Conservation (phyloP, 2,329 filamentous ascomycete genomes). For the Trematosphaeria pertusa region DNA sequence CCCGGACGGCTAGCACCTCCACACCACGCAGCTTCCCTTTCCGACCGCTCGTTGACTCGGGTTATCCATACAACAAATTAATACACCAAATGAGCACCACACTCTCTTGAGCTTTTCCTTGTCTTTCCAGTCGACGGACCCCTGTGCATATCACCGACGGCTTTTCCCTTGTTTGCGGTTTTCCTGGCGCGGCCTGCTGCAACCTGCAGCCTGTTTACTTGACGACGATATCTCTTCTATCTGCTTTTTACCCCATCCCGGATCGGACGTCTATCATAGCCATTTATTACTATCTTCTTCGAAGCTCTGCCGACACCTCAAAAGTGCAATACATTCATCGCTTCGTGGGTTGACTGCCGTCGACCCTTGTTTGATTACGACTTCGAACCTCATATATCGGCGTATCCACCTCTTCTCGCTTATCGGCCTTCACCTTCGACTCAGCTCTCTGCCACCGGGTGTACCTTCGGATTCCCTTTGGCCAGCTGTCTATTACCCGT, state of each 20-base stretch:
- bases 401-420: slow-evolving; percentile 29
- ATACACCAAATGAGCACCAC: slow-evolving; percentile 53
- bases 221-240: slow-evolving; percentile 34
- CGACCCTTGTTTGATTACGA: slow-evolving; percentile 45
- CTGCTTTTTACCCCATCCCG: slow-evolving; percentile 23
- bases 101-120: slow-evolving; percentile 53
- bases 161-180: slow-evolving; percentile 36
- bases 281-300: slow-evolving; percentile 46
- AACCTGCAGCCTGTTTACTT: slow-evolving; percentile 35
- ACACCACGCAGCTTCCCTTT: slow-evolving; percentile 29
- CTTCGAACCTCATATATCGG: slow-evolving; percentile 29
- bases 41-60: slow-evolving; percentile 49
- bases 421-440: slow-evolving; percentile 24
- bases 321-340: slow-evolving; percentile 50
- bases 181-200: slow-evolving; percentile 34
- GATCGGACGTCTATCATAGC: slow-evolving; percentile 32
- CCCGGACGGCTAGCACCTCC: slow-evolving; percentile 37
- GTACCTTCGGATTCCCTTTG: slow-evolving; percentile 46
- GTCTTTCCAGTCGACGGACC: slow-evolving; percentile 46
- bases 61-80: slow-evolving; percentile 47
- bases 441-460: slow-evolving; percentile 40
- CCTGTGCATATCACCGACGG: slow-evolving; percentile 50
- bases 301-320: slow-evolving; percentile 35
- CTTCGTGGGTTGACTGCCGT: slow-evolving; percentile 42
- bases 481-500: slow-evolving; percentile 26